These are phyloP conservation scores for Escallonia rubra DNA, from an alignment of 129 eudicot genomes.

Conservation along the genomic window DNA sequence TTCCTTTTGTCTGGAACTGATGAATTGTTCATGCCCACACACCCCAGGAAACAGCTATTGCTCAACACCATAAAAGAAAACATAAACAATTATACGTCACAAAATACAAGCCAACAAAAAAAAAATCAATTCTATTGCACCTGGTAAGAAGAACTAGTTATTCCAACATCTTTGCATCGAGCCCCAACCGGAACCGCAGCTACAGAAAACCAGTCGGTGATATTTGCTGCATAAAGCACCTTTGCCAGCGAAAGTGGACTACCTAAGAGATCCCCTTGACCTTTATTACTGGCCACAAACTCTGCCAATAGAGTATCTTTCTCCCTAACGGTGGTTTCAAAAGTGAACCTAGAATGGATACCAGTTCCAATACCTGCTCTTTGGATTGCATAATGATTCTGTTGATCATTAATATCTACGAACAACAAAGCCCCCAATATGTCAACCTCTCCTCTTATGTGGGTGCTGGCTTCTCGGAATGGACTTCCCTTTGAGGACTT, in stretches of 20 bases:
- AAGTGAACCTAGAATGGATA: slow-evolving; percentile 49
- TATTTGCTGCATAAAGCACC: slow-evolving; percentile 59
- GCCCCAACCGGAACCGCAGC: slow-evolving; percentile 76
- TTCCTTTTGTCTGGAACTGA: too few species aligned
- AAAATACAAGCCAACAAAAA: background rate
- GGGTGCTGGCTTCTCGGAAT: slow-evolving; percentile 57
- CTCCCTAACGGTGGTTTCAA: slow-evolving; percentile 61
- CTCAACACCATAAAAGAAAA: too few species aligned
- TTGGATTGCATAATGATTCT: slow-evolving; percentile 41
- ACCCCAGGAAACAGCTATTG: too few species aligned
- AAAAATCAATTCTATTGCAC: slow-evolving; percentile 8
- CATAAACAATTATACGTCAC: background rate
- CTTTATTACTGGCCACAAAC: slow-evolving; percentile 42
- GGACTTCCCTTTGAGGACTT: slow-evolving; percentile 57
- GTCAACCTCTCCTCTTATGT: slow-evolving; percentile 66
- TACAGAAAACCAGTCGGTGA: slow-evolving; percentile 74
- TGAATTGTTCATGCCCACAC: too few species aligned
- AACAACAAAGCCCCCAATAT: slow-evolving; percentile 48
- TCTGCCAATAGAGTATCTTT: slow-evolving; percentile 66
- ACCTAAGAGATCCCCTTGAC: slow-evolving; percentile 25
- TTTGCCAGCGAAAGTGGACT: slow-evolving; percentile 63
- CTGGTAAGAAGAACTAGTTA: slow-evolving; percentile 30
- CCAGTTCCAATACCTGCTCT: slow-evolving; percentile 66
- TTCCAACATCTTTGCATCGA: slow-evolving; percentile 65
- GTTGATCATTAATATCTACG: slow-evolving; percentile 42